Evolutionary conservation across 257 asterid genomes (phyloP), one percentile per base, ranked within the genome.

Genomic region (Solanum dulcamara): DNA sequence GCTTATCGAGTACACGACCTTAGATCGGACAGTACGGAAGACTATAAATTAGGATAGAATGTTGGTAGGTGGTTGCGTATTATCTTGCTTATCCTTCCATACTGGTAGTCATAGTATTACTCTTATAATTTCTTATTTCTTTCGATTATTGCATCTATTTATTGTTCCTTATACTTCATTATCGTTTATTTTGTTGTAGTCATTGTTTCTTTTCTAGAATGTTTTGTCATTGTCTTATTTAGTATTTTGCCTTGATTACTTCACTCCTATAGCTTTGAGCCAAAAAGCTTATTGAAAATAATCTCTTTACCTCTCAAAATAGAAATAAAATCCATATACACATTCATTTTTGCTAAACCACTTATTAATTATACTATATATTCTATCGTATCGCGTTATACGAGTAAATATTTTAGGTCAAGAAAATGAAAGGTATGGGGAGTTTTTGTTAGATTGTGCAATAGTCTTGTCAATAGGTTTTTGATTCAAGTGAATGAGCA

Each of bases 401-500:
- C 3, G 5, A 66, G n/a, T 66, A 30, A 66, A 14, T 66, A 32
- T 67, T 67, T 70, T 70, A 37, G 80, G 30, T 70, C 37, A 11
- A 37, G 50, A 37, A 26, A 28, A 75, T 7, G 60, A 44, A 75
- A 30, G 59, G 44, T 59, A 59, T 75, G 60, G 40, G 35, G 60
- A 26, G 10, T 30, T 48, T 13, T 42, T 67, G 37, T 42, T 46
- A 68, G 85, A 71, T 44, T 83, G 85, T 83, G 81, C 59, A 44
- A 4, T 83, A 37, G 79, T 60, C 85, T 46, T 82, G 75, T 59
- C 74, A 81, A 62, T 59, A 62, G 5, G 30, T 9, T 82, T 37
- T 82, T 82, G 85, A n/a, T 82, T 24, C 24, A 82, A 59, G 40
- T 35, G 85, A 6, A 62, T 62, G 37, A 57, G 44, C 75, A 82